A percentile compares a stretch with the other conserved stretches of the same genome.
phyloP scores from a whole-genome alignment of 108 stramenopile genomes.

The Cyclotella atomus region DNA sequence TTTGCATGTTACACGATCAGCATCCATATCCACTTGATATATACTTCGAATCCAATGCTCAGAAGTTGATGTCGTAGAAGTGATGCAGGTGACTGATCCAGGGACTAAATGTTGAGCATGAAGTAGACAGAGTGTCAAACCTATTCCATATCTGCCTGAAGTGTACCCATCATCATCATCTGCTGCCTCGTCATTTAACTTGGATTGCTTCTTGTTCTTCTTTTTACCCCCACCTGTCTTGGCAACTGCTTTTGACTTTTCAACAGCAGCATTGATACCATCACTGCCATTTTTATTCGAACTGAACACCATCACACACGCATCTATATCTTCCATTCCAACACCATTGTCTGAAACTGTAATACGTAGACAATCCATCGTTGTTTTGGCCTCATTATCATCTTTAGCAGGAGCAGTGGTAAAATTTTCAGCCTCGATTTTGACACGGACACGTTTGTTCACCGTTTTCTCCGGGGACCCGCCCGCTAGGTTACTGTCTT shows the following conservation, averaged over 20 bases:
- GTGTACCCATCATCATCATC: slow-evolving; percentile 16
- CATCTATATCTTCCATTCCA: slow-evolving; percentile 82
- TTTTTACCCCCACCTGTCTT: background rate
- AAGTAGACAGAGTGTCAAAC: slow-evolving; percentile 70
- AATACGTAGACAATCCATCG: slow-evolving; percentile 60
- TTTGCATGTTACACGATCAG: slow-evolving; percentile 57
- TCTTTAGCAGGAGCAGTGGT: background rate
- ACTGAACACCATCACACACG: slow-evolving; percentile 79
- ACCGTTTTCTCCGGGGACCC: background rate
- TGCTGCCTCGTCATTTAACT: background rate
- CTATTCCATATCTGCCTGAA: slow-evolving; percentile 43
- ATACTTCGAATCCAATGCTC: slow-evolving; percentile 47
- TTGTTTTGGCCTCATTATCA: background rate
- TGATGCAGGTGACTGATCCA: slow-evolving; percentile 66
- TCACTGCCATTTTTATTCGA: slow-evolving; percentile 59
- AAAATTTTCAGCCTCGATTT: slow-evolving; percentile 9
- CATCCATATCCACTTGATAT: slow-evolving; percentile 72
- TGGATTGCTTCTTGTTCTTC: background rate
- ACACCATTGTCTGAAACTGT: slow-evolving; percentile 83
- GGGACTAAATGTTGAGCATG: slow-evolving; percentile 86
- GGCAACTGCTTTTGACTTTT: background rate
- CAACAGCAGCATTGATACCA: slow-evolving; percentile 1
- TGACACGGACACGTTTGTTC: slow-evolving; percentile 15
- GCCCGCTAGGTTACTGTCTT: too few species aligned
- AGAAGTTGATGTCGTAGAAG: slow-evolving; percentile 55